phyloP scores from a whole-genome alignment of 202 grass and related monocot species.

The Schoenoplectus tabernaemontani region DNA sequence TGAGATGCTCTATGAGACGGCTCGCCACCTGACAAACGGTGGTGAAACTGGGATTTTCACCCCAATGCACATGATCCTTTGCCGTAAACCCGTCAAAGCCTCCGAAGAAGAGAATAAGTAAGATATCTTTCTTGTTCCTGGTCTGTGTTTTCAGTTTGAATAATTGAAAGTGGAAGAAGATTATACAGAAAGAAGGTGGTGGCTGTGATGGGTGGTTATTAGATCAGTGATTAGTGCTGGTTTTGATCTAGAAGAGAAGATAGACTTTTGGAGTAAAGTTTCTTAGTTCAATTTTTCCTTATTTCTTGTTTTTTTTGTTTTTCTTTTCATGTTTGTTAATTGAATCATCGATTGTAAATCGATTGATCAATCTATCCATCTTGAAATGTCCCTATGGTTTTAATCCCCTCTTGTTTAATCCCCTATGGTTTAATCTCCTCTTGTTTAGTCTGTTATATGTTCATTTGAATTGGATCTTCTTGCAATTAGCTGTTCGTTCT shows the following conservation, averaged over 20 bases:
- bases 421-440: not conserved
- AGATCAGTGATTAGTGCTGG: slow-evolving; percentile 14
- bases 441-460: slow-evolving; percentile 18
- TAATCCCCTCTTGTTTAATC: not conserved
- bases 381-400: slow-evolving; percentile 3
- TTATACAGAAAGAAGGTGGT: not conserved
- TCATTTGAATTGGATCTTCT: slow-evolving; percentile 24
- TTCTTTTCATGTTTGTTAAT: slow-evolving; percentile 12
- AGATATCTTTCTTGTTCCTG: slow-evolving; percentile 20
- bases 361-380: slow-evolving; percentile 37
- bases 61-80: slow-evolving; percentile 68
- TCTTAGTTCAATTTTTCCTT: slow-evolving; percentile 29
- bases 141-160: slow-evolving; percentile 19
- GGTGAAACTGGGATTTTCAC: slow-evolving; percentile 59
- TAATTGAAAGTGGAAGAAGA: slow-evolving; percentile 31
- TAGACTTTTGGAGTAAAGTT: slow-evolving; percentile 30
- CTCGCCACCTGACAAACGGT: slow-evolving; percentile 39
- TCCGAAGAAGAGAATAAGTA: slow-evolving; percentile 33
- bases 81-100: slow-evolving; percentile 31
- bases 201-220: not conserved
- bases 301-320: slow-evolving; percentile 25
- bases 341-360: slow-evolving; percentile 30
- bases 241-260: slow-evolving; percentile 25
- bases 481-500: not conserved
- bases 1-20: slow-evolving; percentile 75